Evolutionary conservation across 495 filamentous ascomycete species (phyloP), one percentile per base, ranked within the genome.

Genomic region (Pseudotulostoma volvatum): DNA sequence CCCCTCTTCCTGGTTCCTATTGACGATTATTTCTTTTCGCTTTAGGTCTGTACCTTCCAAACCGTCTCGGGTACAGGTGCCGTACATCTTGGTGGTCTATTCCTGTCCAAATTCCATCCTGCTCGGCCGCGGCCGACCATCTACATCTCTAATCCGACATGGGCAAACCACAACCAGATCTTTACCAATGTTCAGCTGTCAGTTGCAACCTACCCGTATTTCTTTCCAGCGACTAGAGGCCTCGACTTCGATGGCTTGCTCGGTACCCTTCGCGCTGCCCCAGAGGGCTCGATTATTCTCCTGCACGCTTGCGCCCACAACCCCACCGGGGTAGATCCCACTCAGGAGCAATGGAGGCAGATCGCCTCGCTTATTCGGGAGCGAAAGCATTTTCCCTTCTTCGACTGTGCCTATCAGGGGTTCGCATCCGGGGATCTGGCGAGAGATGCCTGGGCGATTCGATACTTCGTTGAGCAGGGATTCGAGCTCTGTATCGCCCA

Each of bases 111-210:
- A 45, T 72, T 68, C 61, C 66, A 64, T 54, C 70, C 57, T 32
- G 51, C 53, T 23, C 36, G 44, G 33, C 42, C 58, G 17, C 70
- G 69, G 52, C 78, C 79, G 51, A 65, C 71, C 41, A 71, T 93
- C 59, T 92, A 93, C 65, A 69, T 95, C 60, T 93, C 84, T 51
- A 78, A 77, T 49, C 90, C 90, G 39, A 99, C 90, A 34, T 99
- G 90, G 90, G 83, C 80, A 41, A 99, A 99, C 62, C 90, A 99
- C 74, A 74, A 87, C 68, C 90, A 99, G 57, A 94, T 99, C 66
- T 94, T 99, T 68, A 70, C 67, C 52, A 99, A 99, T 57, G 86
- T 95, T 55, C 62, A 70, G 51, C 64, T 96, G 18, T 66, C 74
- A 8, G 74, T 83, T 47, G 75, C 77, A 37, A 68, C 68, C 43